Conservation (phyloP, 1,284 basidiomycete species). For the Cryptococcus depauperatus region DNA sequence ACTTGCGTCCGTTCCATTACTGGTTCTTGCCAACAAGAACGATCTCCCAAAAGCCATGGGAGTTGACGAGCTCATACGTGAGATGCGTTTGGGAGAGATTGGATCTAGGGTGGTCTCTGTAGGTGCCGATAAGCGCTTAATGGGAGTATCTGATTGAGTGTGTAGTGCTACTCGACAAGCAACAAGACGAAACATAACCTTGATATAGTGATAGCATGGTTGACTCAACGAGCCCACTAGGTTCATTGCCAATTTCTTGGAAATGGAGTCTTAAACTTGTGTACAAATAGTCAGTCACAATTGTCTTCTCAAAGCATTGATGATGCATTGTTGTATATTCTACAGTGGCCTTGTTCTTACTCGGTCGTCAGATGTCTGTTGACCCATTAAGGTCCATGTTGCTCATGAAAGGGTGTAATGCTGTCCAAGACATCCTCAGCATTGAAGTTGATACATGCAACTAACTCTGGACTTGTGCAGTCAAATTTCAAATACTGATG, state of each 20-base stretch:
- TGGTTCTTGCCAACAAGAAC: conserved; percentile 95
- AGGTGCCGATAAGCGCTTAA: conserved; percentile 38
- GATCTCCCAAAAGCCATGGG: conserved; percentile 71
- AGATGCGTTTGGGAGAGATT: conserved; percentile 73
- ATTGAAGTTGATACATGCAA: too few species aligned
- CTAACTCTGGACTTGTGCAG: too few species aligned
- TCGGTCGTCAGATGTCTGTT: too few species aligned
- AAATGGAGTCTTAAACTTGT: too few species aligned
- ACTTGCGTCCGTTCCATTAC: conserved; percentile 70
- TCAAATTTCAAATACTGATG: too few species aligned
- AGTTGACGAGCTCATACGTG: conserved; percentile 77
- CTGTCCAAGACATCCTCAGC: too few species aligned
- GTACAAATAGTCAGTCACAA: too few species aligned
- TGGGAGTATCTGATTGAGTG: background rate
- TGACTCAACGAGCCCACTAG: conserved; percentile 43
- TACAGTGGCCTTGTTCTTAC: too few species aligned
- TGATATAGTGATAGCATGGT: conserved; percentile 51
- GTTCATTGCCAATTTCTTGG: too few species aligned
- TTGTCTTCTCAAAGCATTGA: background rate
- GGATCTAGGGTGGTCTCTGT: conserved; percentile 77
- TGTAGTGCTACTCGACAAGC: conserved; percentile 48
- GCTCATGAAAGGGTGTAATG: too few species aligned
- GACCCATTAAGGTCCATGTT: too few species aligned
- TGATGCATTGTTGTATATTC: background rate
- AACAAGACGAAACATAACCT: conserved; percentile 93